Conservation (phyloP, 768 basidiomycete genomes). For the Macrolepiota fuliginosa region DNA sequence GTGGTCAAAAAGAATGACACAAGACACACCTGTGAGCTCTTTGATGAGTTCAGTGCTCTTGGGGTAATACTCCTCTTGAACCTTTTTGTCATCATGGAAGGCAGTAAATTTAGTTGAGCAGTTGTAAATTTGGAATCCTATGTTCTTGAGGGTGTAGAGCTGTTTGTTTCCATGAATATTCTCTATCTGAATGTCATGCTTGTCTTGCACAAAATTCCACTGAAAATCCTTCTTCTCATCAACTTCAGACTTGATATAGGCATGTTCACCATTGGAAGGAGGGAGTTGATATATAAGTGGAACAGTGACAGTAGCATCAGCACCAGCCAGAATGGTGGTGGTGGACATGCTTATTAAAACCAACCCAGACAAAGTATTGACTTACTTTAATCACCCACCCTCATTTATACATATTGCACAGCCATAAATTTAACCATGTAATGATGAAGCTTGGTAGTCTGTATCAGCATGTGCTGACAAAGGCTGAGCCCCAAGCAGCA, state of each 20-base stretch:
- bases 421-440: no score
- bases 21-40: slow-evolving; percentile 52
- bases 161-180: slow-evolving; percentile 52
- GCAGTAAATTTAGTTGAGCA: slow-evolving; percentile 38
- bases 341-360: background rate
- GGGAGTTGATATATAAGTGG: background rate
- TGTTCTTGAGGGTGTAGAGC: slow-evolving; percentile 39
- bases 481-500: no score
- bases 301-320: background rate
- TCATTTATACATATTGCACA: no score
- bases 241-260: slow-evolving; percentile 22
- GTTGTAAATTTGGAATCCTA: slow-evolving; percentile 45
- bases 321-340: background rate
- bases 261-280: slow-evolving; percentile 24
- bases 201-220: slow-evolving; percentile 17
- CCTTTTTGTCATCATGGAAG: slow-evolving; percentile 37
- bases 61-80: slow-evolving; percentile 52
- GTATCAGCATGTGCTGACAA: no score
- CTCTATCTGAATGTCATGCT: slow-evolving; percentile 39
- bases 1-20: slow-evolving; percentile 61
- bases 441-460: no score
- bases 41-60: slow-evolving; percentile 57
- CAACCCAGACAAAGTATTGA: no score
- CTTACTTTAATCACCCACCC: no score
- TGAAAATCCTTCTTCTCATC: slow-evolving; percentile 12